phyloP scores from a whole-genome alignment of 2,329 filamentous ascomycete genomes.

The Chaetoscypha palmicola region DNA sequence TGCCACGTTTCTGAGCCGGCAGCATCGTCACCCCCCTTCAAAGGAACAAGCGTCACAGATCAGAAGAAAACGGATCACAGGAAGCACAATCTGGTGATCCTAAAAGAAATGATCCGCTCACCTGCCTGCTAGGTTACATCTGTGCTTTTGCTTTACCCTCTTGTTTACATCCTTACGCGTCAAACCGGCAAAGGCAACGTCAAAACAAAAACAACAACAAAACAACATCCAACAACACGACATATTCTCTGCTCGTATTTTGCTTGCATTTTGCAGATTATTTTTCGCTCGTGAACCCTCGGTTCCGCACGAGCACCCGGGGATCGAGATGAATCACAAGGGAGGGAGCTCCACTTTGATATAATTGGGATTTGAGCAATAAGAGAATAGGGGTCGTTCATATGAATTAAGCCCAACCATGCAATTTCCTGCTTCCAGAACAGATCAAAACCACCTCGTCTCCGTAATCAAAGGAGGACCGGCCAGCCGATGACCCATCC shows the following conservation, averaged over 20 bases:
- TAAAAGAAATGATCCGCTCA: not conserved
- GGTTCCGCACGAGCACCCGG: slow-evolving; percentile 3
- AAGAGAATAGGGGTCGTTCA: not conserved
- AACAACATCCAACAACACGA: too few species aligned
- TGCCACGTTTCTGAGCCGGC: not conserved
- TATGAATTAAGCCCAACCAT: not conserved
- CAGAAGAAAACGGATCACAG: too few species aligned
- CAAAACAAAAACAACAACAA: not conserved
- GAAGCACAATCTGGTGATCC: not conserved
- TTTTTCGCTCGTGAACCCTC: slow-evolving; percentile 8
- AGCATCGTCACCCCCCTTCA: too few species aligned
- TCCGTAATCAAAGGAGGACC: not conserved
- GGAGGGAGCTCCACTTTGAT: slow-evolving; percentile 1
- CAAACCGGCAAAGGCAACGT: too few species aligned
- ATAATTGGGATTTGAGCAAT: slow-evolving; percentile 2
- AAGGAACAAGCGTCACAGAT: too few species aligned
- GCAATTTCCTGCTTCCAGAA: not conserved
- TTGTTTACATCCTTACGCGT: too few species aligned
- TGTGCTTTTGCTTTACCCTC: too few species aligned
- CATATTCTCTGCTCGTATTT: not conserved
- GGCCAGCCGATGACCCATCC: not conserved
- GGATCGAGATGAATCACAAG: slow-evolving; percentile 7
- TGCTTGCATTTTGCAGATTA: not conserved
- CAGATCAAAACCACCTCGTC: not conserved
- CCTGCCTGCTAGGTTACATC: too few species aligned